Conservation (phyloP, 768 basidiomycete genomes). For the Xanthoconium stramineum region DNA sequence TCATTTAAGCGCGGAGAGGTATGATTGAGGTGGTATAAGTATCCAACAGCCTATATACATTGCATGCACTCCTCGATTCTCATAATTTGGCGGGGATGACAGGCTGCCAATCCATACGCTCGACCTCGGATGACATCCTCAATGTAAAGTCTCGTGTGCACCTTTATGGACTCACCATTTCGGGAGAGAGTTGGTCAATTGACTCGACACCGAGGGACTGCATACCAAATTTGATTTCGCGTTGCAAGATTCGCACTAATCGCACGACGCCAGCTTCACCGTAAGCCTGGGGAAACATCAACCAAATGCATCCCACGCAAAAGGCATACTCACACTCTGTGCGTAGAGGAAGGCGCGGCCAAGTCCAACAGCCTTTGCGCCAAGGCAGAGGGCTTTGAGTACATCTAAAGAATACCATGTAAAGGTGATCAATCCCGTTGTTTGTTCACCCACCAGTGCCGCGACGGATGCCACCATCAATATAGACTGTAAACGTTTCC, state of each 20-base stretch:
- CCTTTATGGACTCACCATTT: slow-evolving; percentile 52
- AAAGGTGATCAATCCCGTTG: background rate
- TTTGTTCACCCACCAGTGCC: slow-evolving; percentile 59
- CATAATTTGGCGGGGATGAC: slow-evolving; percentile 20
- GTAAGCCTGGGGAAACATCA: slow-evolving; percentile 52
- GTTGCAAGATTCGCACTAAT: slow-evolving; percentile 62
- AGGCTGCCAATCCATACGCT: slow-evolving; percentile 68
- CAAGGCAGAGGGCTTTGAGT: slow-evolving; percentile 86
- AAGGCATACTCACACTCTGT: slow-evolving; percentile 55
- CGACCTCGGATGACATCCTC: slow-evolving; percentile 39
- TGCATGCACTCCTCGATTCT: slow-evolving; percentile 4
- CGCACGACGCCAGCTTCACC: slow-evolving; percentile 69
- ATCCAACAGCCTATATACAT: background rate
- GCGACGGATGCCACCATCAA: slow-evolving; percentile 74
- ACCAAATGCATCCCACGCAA: background rate
- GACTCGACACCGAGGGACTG: slow-evolving; percentile 65
- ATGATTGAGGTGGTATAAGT: too few species aligned
- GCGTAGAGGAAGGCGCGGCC: slow-evolving; percentile 86
- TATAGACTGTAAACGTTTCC: slow-evolving; percentile 55
- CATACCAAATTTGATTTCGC: slow-evolving; percentile 79
- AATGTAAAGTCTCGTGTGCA: background rate
- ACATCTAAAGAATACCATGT: slow-evolving; percentile 48
- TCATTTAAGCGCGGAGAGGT: background rate
- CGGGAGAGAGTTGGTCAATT: slow-evolving; percentile 64
- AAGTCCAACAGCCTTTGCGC: slow-evolving; percentile 82